Conservation (phyloP, 225 moss, liverwort and hornwort species). For the Rhytidiadelphus loreus region DNA sequence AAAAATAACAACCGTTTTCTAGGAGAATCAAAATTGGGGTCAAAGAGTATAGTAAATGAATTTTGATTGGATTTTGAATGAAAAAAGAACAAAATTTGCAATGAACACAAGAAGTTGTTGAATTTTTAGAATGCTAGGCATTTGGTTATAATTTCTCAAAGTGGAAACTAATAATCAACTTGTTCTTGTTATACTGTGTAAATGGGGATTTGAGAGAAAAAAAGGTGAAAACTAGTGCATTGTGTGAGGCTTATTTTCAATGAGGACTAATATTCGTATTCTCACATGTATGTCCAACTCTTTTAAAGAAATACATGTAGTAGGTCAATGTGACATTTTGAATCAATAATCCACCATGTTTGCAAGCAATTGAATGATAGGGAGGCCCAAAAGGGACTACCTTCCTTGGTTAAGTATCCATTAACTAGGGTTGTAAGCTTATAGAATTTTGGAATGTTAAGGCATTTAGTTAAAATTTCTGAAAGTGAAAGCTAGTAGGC, state of each 20-base stretch:
- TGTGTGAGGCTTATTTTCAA: no score
- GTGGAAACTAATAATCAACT: no score
- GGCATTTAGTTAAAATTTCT: background rate
- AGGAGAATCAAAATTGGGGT: background rate
- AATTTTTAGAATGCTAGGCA: background rate
- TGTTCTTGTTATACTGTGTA: no score
- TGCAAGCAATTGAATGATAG: accelerated
- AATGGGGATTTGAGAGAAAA: no score
- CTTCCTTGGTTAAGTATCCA: background rate
- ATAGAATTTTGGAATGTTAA: accelerated
- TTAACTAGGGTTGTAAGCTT: background rate
- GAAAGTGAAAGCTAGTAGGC: background rate
- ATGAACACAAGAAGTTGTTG: accelerated
- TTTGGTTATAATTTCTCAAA: background rate
- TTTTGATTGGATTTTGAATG: background rate
- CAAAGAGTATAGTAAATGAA: accelerated
- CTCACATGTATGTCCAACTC: background rate
- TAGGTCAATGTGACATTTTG: background rate
- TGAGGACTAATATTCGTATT: background rate
- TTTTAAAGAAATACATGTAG: background rate
- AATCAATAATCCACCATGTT: background rate
- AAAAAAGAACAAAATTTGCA: background rate
- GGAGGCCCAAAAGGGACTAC: no score
- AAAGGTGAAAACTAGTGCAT: accelerated
- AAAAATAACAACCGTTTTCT: accelerated